Conservation (phyloP, 768 basidiomycete species). For the Amanita inopinata region DNA sequence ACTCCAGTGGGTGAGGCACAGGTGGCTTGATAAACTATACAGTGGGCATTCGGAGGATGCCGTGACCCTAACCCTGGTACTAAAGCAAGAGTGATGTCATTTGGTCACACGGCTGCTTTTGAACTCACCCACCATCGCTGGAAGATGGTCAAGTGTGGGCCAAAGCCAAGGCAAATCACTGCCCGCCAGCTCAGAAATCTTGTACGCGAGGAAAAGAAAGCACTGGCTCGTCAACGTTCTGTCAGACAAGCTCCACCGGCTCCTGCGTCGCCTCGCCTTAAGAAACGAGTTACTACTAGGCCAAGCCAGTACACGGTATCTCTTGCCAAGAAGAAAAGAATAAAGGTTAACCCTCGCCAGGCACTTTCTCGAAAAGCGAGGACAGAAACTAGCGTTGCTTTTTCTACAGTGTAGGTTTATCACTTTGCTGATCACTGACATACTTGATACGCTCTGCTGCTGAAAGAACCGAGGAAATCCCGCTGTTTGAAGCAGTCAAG, state of each 20-base stretch:
- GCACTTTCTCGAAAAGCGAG: not conserved
- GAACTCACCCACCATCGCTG: constrained; percentile 1
- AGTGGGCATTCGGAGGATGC: constrained; percentile 27
- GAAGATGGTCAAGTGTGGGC: constrained; percentile 9
- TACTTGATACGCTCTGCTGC: not conserved
- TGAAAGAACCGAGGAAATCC: constrained; percentile 5
- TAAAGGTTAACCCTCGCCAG: not conserved
- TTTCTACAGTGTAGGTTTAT: constrained; percentile 6
- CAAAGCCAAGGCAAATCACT: constrained; percentile 6
- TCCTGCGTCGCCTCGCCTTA: not conserved
- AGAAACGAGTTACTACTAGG: not conserved
- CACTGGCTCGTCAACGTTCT: not conserved
- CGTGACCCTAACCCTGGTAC: constrained; percentile 26
- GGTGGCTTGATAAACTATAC: constrained; percentile 35
- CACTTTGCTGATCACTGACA: not conserved
- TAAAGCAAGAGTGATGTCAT: not conserved
- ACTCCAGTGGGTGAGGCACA: constrained; percentile 17
- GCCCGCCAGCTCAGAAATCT: constrained; percentile 4
- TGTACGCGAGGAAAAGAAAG: constrained; percentile 3
- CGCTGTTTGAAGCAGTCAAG: constrained; percentile 3
- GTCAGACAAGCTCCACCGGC: not conserved
- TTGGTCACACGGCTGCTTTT: no score
- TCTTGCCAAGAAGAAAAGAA: constrained; percentile 5
- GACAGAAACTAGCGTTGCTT: constrained; percentile 3
- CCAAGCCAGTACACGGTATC: not conserved